A percentile compares a stretch with the other conserved stretches of the same genome.
These are phyloP conservation scores for Hypsizygus marmoreus DNA, from an alignment of 768 basidiomycete species.

Conservation along the genomic window DNA sequence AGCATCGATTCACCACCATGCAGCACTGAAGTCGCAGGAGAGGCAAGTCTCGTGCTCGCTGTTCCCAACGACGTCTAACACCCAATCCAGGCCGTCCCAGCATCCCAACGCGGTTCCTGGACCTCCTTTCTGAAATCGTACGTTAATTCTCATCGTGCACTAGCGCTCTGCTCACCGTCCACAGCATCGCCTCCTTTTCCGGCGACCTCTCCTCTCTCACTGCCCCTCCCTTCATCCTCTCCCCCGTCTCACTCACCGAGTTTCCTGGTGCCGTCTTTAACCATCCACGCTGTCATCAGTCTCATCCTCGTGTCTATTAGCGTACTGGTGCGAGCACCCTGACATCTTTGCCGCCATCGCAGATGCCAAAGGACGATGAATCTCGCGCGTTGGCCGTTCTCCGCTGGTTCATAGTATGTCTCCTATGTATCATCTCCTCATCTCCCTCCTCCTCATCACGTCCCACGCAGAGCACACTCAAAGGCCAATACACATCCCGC, in stretches of 20 bases:
- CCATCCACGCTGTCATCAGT: slow-evolving; percentile 7
- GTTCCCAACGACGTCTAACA: slow-evolving; percentile 8
- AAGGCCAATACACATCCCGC: slow-evolving; percentile 92
- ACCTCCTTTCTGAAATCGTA: slow-evolving; percentile 89
- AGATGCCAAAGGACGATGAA: slow-evolving; percentile 70
- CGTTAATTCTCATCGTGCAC: slow-evolving; percentile 26
- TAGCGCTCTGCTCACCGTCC: slow-evolving; percentile 6
- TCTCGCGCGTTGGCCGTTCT: slow-evolving; percentile 80
- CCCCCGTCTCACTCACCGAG: slow-evolving; percentile 88
- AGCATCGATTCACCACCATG: slow-evolving; percentile 11
- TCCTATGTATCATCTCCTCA: neutral
- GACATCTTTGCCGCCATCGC: slow-evolving; percentile 87
- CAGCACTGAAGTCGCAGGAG: slow-evolving; percentile 31
- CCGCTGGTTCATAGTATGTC: slow-evolving; percentile 89
- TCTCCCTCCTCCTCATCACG: neutral
- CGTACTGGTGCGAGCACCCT: slow-evolving; percentile 97
- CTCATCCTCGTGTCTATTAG: slow-evolving; percentile 39
- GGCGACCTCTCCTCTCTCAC: slow-evolving; percentile 86
- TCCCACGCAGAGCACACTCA: slow-evolving; percentile 74
- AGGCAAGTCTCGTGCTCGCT: slow-evolving; percentile 16
- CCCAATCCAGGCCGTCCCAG: slow-evolving; percentile 76
- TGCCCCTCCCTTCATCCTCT: slow-evolving; percentile 90
- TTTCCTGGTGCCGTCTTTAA: slow-evolving; percentile 63
- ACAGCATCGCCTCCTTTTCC: slow-evolving; percentile 81
- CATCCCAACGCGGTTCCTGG: slow-evolving; percentile 86